Base-by-base conservation (phyloP, 106 monocot genomes). In the Acorus gramineus region DNA sequence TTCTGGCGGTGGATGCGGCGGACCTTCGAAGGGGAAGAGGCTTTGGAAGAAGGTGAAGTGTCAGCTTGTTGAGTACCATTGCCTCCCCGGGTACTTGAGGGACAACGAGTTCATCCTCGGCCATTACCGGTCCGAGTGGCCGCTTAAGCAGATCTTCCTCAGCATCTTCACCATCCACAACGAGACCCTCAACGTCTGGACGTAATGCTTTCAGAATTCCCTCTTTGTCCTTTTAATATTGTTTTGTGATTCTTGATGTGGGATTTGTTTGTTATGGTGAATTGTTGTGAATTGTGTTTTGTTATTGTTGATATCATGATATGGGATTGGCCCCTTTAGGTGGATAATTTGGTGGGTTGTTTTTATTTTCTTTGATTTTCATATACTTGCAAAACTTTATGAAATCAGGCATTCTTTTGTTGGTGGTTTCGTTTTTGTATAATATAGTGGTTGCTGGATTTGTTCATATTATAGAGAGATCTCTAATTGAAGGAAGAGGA, bases 111-210 rank as follows among this genome's bases (percentile, higher is more conserved):
- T 69, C 52, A 73, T 84, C 42, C 50, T 76, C 11, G n/a, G 72
- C 42, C 54, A 76, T 46, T 79, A 84, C 54, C 71, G 79, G 2
- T 14, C 65, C 6, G 83, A 79, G 28, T 84, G 83, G 83, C 79
- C 83, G 62, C 60, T 84, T 10, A 73, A 69, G 63, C 76, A 84
- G 72, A 79, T 57, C 42, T 45, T 84, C 13, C 69, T 84, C 64
- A 76, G 79, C 62, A 66, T 76, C 61, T 84, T 84, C 65, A 50
- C 79, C 61, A 76, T 84, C 60, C 84, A 79, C 72, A 84, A 84
- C 47, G 84, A 84, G 76, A 79, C 84, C 42, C 56, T 84, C 65
- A 84, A 84, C 49, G 76, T 84, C 44, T 84, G 79, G 84, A 84
- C 76, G 84, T 84, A 76, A 68, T 28, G 83, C 13, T 7, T 53